A percentile compares a stretch with the other conserved stretches of the same genome.
Evolutionary conservation across 2,329 filamentous ascomycete genomes (phyloP).

Genomic region (Lecanosticta acicola): DNA sequence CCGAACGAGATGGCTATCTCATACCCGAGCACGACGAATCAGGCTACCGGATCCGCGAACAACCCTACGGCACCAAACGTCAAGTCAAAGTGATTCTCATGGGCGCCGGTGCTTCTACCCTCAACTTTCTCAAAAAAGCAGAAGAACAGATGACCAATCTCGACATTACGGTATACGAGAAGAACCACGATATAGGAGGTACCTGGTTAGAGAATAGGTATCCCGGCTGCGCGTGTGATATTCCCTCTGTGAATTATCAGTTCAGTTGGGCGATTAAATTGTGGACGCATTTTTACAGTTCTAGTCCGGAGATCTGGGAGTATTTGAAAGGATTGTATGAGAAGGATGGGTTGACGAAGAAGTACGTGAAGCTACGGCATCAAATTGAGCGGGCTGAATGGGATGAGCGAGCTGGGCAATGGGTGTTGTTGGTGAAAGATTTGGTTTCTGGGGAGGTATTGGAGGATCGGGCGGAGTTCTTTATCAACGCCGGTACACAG

Average conservation of each 20-base stretch:
- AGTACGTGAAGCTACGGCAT: constrained; percentile 44
- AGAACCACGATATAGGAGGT: constrained; percentile 34
- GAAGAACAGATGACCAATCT: constrained; percentile 39
- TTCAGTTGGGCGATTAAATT: constrained; percentile 48
- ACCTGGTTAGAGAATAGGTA: constrained; percentile 35
- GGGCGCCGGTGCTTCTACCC: constrained; percentile 39
- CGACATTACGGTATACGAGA: constrained; percentile 37
- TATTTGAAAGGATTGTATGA: constrained; percentile 45
- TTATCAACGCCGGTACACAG: constrained; percentile 43
- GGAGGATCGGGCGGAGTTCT: constrained; percentile 35
- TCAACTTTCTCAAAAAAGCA: constrained; percentile 42
- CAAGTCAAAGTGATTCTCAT: constrained; percentile 39
- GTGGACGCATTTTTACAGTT: constrained; percentile 47
- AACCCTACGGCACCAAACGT: constrained; percentile 40
- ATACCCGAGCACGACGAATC: constrained; percentile 35
- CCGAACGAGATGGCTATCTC: constrained; percentile 30
- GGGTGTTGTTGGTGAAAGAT: constrained; percentile 36
- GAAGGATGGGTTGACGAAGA: constrained; percentile 42
- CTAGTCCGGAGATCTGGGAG: constrained; percentile 44
- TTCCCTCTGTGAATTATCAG: constrained; percentile 46
- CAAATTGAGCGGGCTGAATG: constrained; percentile 42
- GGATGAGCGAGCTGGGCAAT: constrained; percentile 38
- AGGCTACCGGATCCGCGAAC: constrained; percentile 41
- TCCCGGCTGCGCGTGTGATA: constrained; percentile 40
- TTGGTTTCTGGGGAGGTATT: constrained; percentile 30